Percentiles rank a stretch among this genome's conserved stretches.
Evolutionary conservation across 495 filamentous ascomycete genomes (phyloP).

Genomic region (Cercophora samala): DNA sequence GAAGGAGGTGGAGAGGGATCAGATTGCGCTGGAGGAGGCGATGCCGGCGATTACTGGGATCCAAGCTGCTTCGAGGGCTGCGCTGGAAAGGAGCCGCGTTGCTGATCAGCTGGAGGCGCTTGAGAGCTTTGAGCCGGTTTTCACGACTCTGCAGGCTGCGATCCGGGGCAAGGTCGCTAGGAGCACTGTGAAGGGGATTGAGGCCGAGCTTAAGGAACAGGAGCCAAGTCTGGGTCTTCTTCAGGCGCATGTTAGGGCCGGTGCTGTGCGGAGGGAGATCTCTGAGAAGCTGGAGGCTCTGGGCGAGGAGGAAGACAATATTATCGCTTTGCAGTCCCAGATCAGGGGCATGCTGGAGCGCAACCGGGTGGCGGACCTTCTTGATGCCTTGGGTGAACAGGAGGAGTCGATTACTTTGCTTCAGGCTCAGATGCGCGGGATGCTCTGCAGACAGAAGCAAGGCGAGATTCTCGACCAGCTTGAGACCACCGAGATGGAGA

Average conservation of each 20-base stretch:
- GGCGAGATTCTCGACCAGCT: constrained; percentile 55
- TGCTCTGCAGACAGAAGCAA: constrained; percentile 52
- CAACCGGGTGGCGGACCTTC: constrained; percentile 45
- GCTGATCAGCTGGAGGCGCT: constrained; percentile 40
- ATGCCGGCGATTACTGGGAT: constrained; percentile 41
- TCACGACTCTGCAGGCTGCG: constrained; percentile 50
- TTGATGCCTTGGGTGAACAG: constrained; percentile 58
- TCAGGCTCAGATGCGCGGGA: constrained; percentile 69
- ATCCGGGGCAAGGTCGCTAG: constrained; percentile 48
- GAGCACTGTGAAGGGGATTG: constrained; percentile 36
- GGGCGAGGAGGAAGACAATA: constrained; percentile 37
- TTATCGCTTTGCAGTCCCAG: constrained; percentile 45
- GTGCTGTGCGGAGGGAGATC: constrained; percentile 47
- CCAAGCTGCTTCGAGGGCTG: constrained; percentile 49
- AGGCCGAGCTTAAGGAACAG: constrained; percentile 39
- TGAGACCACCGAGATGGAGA: constrained; percentile 51
- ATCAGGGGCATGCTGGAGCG: constrained; percentile 54
- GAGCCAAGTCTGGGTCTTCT: constrained; percentile 36
- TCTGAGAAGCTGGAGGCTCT: constrained; percentile 43
- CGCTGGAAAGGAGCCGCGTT: constrained; percentile 37
- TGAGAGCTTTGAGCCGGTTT: constrained; percentile 37
- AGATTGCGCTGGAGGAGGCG: constrained; percentile 38
- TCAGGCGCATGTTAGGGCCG: constrained; percentile 44
- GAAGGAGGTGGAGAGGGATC: constrained; percentile 36
- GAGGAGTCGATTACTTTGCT: constrained; percentile 57